Conservation (phyloP, 2,329 filamentous ascomycete species). For the Raffaelea albimanens region DNA sequence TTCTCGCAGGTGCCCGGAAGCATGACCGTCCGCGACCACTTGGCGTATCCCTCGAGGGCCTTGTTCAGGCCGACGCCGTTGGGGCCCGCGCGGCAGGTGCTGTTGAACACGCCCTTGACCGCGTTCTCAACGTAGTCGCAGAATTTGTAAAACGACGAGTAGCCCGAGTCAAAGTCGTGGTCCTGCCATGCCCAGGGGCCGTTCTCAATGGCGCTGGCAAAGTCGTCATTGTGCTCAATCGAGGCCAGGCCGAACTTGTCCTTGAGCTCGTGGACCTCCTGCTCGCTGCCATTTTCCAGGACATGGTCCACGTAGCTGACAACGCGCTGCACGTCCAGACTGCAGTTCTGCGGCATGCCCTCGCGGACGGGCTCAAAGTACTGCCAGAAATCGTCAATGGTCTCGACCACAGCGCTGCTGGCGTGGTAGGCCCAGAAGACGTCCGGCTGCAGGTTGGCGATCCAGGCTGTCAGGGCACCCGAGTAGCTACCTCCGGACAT, state of each 20-base stretch:
- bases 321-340: slow-evolving; percentile 38
- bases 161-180: slow-evolving; percentile 36
- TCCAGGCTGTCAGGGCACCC: slow-evolving; percentile 45
- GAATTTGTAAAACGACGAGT: slow-evolving; percentile 38
- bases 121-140: slow-evolving; percentile 40
- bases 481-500: slow-evolving; percentile 45
- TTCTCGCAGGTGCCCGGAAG: slow-evolving; percentile 33
- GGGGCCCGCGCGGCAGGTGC: slow-evolving; percentile 30
- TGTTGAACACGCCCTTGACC: slow-evolving; percentile 27
- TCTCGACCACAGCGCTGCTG: slow-evolving; percentile 44
- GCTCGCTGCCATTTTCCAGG: slow-evolving; percentile 25
- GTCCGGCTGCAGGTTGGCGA: slow-evolving; percentile 38
- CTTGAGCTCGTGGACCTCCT: slow-evolving; percentile 35
- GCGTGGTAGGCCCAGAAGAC: slow-evolving; percentile 51
- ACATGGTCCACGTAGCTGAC: slow-evolving; percentile 41
- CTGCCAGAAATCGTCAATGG: slow-evolving; percentile 42
- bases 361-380: slow-evolving; percentile 45
- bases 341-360: slow-evolving; percentile 48
- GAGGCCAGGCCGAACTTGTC: slow-evolving; percentile 36
- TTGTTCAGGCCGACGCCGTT: slow-evolving; percentile 39
- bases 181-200: slow-evolving; percentile 51
- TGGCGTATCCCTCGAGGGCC: slow-evolving; percentile 40
- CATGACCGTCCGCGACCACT: slow-evolving; percentile 30
- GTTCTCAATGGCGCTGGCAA: slow-evolving; percentile 38
- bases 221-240: slow-evolving; percentile 35